These are phyloP conservation scores for Globisporangium uncinulatum DNA, from an alignment of 352 stramenopile species.

Conservation along the genomic window DNA sequence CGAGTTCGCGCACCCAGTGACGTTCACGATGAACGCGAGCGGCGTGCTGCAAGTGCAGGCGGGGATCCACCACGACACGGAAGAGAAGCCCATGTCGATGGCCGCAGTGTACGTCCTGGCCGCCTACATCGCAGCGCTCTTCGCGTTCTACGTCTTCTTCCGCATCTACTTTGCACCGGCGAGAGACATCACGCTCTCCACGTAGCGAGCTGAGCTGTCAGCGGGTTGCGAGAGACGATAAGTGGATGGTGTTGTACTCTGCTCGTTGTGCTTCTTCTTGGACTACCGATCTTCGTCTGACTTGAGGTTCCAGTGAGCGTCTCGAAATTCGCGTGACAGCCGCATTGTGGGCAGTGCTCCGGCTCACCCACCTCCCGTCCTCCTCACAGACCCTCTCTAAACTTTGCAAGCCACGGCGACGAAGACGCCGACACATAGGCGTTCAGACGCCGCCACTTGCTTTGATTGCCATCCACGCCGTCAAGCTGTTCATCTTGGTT, in stretches of 20 bases:
- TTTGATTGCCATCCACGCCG: background rate
- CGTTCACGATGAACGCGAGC: conserved; percentile 84
- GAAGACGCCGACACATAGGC: conserved; percentile 18
- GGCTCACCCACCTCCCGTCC: background rate
- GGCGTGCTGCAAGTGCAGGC: conserved; percentile 81
- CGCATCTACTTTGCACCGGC: conserved; percentile 60
- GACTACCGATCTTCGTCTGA: no score
- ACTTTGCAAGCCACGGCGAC: conserved; percentile 13
- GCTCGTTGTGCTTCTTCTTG: no score
- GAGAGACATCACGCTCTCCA: conserved; percentile 30
- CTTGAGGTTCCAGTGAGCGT: background rate
- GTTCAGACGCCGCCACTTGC: conserved; percentile 14
- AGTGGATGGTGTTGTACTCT: no score
- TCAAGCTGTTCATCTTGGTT: background rate
- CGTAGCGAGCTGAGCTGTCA: background rate
- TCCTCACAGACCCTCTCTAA: conserved; percentile 11
- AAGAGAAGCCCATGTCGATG: conserved; percentile 73
- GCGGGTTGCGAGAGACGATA: background rate
- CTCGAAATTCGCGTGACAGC: background rate
- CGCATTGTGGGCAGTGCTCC: background rate
- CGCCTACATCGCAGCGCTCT: conserved; percentile 36
- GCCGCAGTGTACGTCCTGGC: conserved; percentile 31
- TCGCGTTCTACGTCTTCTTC: conserved; percentile 60
- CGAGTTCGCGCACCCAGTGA: conserved; percentile 73
- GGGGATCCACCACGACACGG: conserved; percentile 69